Evolutionary conservation across 352 stramenopile species (phyloP).

Genomic region (Elongisporangium senticosum): DNA sequence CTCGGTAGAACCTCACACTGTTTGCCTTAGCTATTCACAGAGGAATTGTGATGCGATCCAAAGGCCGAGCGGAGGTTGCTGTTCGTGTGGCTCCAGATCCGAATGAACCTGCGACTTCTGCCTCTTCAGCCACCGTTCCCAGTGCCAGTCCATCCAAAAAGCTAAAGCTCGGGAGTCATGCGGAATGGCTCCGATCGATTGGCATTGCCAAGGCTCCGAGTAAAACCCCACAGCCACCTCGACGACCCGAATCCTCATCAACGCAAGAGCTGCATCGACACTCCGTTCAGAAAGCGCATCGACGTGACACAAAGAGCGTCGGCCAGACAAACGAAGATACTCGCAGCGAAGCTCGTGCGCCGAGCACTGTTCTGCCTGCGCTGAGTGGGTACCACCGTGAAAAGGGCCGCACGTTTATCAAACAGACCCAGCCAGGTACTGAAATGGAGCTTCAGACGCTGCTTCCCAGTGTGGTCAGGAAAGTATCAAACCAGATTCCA

Average conservation of each 20-base stretch:
- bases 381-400: not conserved
- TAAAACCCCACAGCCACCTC: not conserved
- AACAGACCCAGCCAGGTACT: not conserved
- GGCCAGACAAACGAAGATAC: not conserved
- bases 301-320: not conserved
- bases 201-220: not conserved
- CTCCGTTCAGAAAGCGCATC: not conserved
- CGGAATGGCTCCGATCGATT: not conserved
- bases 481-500: not conserved
- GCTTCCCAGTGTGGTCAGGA: not conserved
- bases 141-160: not conserved
- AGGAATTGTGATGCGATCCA: not conserved
- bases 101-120: not conserved
- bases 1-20: not conserved
- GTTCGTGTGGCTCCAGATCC: not conserved
- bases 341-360: not conserved
- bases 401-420: not conserved
- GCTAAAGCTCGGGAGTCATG: not conserved
- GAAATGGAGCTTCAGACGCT: not conserved
- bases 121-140: not conserved
- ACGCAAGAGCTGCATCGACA: not conserved
- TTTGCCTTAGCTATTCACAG: not conserved
- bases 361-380: not conserved
- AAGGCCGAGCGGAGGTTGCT: not conserved
- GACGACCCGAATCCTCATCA: not conserved